These are phyloP conservation scores for Phytophthora parvispora DNA, from an alignment of 352 stramenopile species.

Conservation along the genomic window DNA sequence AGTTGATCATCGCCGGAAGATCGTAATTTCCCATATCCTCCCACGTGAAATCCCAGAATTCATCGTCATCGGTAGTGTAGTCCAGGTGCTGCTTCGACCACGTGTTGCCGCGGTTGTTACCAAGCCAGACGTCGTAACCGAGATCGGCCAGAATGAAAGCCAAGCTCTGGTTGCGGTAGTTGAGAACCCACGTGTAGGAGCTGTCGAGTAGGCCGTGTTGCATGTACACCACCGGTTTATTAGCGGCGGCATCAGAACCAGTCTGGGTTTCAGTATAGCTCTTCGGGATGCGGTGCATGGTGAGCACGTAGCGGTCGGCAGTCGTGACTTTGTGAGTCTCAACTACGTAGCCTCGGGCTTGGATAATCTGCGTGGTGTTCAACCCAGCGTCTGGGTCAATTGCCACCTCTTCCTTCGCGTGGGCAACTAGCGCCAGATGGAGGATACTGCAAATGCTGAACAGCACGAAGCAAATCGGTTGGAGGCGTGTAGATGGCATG, in stretches of 20 bases:
- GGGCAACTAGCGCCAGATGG: too few relatives aligned
- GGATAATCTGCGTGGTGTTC: constrained; percentile 58
- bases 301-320: constrained; percentile 66
- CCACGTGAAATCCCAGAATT: constrained; percentile 73
- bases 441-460: too few relatives aligned
- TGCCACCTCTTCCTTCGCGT: too few relatives aligned
- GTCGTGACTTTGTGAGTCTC: constrained; percentile 71
- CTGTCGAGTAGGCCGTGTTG: constrained; percentile 73
- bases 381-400: constrained; percentile 58
- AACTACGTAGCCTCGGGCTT: constrained; percentile 59
- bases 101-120: constrained; percentile 76
- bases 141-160: constrained; percentile 67
- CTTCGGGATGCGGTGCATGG: constrained; percentile 71
- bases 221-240: constrained; percentile 67
- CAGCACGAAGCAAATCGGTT: too few relatives aligned
- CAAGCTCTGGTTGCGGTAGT: constrained; percentile 70
- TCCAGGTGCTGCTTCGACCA: constrained; percentile 68
- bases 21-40: constrained; percentile 70
- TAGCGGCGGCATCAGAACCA: constrained; percentile 29
- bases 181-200: constrained; percentile 69
- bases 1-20: constrained; percentile 72
- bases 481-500: too few relatives aligned
- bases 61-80: constrained; percentile 48
- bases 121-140: constrained; percentile 76
- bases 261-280: constrained; percentile 57